Percentiles rank a stretch among this genome's conserved stretches.
Conservation (phyloP, 177 flowering plant species). For the Tripterygium wilfordii region DNA sequence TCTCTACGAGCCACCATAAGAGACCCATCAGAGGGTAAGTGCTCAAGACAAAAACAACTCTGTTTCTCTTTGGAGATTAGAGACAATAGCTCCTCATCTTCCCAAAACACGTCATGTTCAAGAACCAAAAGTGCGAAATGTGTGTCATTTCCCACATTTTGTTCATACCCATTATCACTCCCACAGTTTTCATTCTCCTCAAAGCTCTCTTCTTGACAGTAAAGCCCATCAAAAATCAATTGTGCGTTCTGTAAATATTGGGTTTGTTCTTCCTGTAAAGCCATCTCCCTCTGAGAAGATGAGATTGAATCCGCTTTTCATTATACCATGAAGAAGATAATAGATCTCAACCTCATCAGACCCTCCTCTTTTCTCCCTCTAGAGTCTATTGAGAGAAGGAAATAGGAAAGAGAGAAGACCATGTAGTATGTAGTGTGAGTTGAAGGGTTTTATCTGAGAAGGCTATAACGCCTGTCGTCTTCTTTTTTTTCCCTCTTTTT, state of each 20-base stretch:
- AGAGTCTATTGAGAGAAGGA: slow-evolving; percentile 9
- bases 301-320: slow-evolving; percentile 24
- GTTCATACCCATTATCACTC: slow-evolving; percentile 1
- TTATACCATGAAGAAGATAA: slow-evolving; percentile 18
- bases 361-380: slow-evolving; percentile 12
- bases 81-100: slow-evolving; percentile 30
- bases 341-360: not conserved
- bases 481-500: no score
- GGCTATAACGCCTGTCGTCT: slow-evolving; percentile 32
- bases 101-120: slow-evolving; percentile 39
- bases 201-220: slow-evolving; percentile 36
- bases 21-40: slow-evolving; percentile 18
- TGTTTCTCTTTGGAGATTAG: slow-evolving; percentile 37
- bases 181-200: slow-evolving; percentile 4
- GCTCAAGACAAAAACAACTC: slow-evolving; percentile 5
- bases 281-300: slow-evolving; percentile 39
- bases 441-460: slow-evolving; percentile 24
- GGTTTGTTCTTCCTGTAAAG: slow-evolving; percentile 18
- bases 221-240: slow-evolving; percentile 28
- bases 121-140: slow-evolving; percentile 15
- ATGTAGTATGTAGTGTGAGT: slow-evolving; percentile 17
- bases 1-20: slow-evolving; percentile 27
- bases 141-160: slow-evolving; percentile 3
- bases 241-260: slow-evolving; percentile 17
- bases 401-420: slow-evolving; percentile 10